A percentile compares a stretch with the other conserved stretches of the same genome.
These are phyloP conservation scores for Rhizoclosmatium hyalinum DNA, from an alignment of 371 early-diverging fungal genomes.

Conservation along the genomic window DNA sequence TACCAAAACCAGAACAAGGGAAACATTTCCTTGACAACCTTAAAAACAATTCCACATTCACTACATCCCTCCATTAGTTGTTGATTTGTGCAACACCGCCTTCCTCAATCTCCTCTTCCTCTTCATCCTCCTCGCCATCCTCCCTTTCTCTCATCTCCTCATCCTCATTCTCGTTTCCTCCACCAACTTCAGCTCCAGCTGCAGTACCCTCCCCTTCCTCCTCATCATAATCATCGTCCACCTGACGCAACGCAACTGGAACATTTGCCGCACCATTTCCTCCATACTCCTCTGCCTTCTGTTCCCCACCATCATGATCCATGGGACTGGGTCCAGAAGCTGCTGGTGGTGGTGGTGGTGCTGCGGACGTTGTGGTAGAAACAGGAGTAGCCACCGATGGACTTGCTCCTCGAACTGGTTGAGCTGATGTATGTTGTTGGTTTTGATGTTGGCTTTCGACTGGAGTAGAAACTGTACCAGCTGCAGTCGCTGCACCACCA, in stretches of 20 bases:
- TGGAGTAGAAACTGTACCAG: too few species aligned
- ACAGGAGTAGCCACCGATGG: too few species aligned
- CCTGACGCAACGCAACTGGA: conserved; percentile 20
- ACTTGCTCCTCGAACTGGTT: too few species aligned
- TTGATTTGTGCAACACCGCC: conserved; percentile 3
- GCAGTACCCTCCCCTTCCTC: neutral
- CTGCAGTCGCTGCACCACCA: too few species aligned
- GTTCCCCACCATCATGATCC: too few species aligned
- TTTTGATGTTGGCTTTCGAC: too few species aligned
- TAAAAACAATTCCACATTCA: neutral
- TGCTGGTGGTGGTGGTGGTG: too few species aligned
- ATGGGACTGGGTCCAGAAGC: too few species aligned
- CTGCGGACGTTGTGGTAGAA: too few species aligned
- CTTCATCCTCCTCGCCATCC: conserved; percentile 24
- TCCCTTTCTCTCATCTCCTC: conserved; percentile 18
- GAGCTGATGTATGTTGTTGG: too few species aligned
- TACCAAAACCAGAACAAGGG: neutral
- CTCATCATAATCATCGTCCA: conserved; percentile 38
- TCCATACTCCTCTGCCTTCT: neutral
- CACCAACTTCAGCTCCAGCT: conserved; percentile 20
- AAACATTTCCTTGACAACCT: neutral
- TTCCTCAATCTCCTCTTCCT: conserved; percentile 23
- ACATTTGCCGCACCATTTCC: neutral
- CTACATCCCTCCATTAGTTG: neutral
- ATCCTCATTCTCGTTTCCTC: neutral